Evolutionary conservation across 2,329 filamentous ascomycete genomes (phyloP).

Genomic region (Periconia macrospinosa): DNA sequence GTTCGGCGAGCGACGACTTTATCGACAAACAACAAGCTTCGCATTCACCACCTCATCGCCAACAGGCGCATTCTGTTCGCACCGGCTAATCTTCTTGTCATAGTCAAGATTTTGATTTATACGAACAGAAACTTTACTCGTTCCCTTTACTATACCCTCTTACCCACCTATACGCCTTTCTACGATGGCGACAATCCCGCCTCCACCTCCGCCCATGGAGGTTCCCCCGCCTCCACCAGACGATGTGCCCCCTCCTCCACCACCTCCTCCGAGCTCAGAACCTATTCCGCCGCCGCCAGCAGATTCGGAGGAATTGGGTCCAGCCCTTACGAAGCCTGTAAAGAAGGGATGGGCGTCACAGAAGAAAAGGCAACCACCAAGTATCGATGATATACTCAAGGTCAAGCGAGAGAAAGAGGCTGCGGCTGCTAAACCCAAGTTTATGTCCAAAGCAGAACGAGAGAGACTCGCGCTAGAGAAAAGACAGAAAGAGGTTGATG

Average conservation of each 20-base stretch:
- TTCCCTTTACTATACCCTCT: no score
- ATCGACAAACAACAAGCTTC: no score
- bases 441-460: conserved; percentile 79
- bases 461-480: conserved; percentile 80
- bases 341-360: conserved; percentile 59
- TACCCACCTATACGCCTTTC: not conserved
- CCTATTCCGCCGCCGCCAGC: conserved; percentile 18
- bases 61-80: not conserved
- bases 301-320: conserved; percentile 28
- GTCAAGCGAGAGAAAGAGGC: conserved; percentile 86
- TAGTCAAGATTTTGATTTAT: no score
- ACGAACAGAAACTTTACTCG: no score
- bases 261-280: conserved; percentile 18
- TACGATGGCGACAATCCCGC: conserved; percentile 10
- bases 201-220: conserved; percentile 6
- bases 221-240: conserved; percentile 42
- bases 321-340: conserved; percentile 43
- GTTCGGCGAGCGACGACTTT: no score
- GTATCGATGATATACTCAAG: conserved; percentile 81
- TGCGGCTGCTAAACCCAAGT: conserved; percentile 83
- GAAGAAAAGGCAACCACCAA: conserved; percentile 60
- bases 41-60: not conserved
- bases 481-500: conserved; percentile 70
- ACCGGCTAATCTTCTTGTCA: not conserved
- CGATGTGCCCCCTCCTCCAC: conserved; percentile 16